Base-by-base conservation (phyloP, 2,329 filamentous ascomycete species). In the Penicillium sp. region DNA sequence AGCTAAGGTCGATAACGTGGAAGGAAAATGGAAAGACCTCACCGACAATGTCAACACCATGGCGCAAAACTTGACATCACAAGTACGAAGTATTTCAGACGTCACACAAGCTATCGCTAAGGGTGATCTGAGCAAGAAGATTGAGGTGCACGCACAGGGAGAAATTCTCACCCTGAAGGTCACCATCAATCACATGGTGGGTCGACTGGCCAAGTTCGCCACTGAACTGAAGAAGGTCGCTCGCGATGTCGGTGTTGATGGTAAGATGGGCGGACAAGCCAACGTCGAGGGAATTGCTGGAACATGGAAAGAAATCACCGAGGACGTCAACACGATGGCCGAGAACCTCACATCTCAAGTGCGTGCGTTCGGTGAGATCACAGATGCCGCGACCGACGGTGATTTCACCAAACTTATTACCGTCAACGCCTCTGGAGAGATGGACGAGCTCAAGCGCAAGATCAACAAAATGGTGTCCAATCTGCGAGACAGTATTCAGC, bases 401-500 rank as follows among this genome's bases (percentile, higher is more conserved):
- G 93, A 99, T 76, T 98, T 98, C 74, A 96, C 91, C 24, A 96
- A 97, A 73, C 87, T 96, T 56, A 93, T 99, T 73, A 96, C 95
- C 48, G 93, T 99, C 19, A 93, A 97, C 74, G 95, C 95, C 21
- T 97, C 93, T 13, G 95, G 95, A 62, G 95, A 99, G 76, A 98
- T 99, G 95, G 95, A 98, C 76, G 93, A 98, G 75, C 83, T 99
- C 67, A 99, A 99, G 79, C 88, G 93, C 69, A 98, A 98, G 82
- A 98, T 99, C 83, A 99, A 98, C 74, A 91, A 96, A 79, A 99
- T 99, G 95, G 93, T 98, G 52, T 95, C 90, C 72, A 96, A 96
- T 72, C 79, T 99, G 61, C 84, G 93, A 65, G 95, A 98, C 77
- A 96, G 90, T 82, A 97, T 99, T 65, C 93, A 98, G 74, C 87